Evolutionary conservation across 176 grass and related monocot species (phyloP), one percentile per base, ranked within the genome.

Genomic region (Oryza glumipatula): DNA sequence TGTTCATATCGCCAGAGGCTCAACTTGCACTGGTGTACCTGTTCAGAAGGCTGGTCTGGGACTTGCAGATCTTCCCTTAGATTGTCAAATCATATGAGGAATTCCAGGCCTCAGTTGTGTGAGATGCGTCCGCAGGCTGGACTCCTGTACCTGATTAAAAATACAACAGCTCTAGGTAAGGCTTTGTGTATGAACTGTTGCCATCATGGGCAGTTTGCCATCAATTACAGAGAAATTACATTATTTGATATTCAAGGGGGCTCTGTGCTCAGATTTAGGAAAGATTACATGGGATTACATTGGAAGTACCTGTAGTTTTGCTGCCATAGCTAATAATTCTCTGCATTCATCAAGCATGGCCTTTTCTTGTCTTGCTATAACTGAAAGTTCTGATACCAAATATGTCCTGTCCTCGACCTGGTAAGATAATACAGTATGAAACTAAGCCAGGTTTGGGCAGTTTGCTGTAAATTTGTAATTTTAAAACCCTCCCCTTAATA

Each of bases 281-380:
- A 10, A 39, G 7, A 82, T 14, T 32, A 58, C 68, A 58, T 60
- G 76, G 46, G 36, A 77, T 45, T 76, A 77, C 36, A 65, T 70
- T 85, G 45, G 5, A 74, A 47, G 11, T 89, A 96, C 97, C 93
- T 99, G 94, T 73, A 99, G 82, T 67, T 84, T 84, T 85, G 91
- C 84, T 73, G 82, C 82, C 64, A 74, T 66, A 72, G 90, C 88
- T 88, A 96, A 80, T 35, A 96, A 87, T 77, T 99, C 79, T 89
- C 94, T 88, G 72, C 89, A 99, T 82, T 96, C 97, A 74, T 92
- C 88, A 72, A 99, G 88, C 92, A 96, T 88, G 67, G 2, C 38
- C 82, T 92, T 94, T 88, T 99, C 90, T 92, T 94, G 86, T 91
- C 36, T 63, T 67, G 72, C 86, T 73, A 91, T 72, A 61, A 73